Evolutionary conservation across 164 flowering plant genomes (phyloP), one percentile per base, ranked within the genome.

Genomic region (Dillenia suffruticosa): DNA sequence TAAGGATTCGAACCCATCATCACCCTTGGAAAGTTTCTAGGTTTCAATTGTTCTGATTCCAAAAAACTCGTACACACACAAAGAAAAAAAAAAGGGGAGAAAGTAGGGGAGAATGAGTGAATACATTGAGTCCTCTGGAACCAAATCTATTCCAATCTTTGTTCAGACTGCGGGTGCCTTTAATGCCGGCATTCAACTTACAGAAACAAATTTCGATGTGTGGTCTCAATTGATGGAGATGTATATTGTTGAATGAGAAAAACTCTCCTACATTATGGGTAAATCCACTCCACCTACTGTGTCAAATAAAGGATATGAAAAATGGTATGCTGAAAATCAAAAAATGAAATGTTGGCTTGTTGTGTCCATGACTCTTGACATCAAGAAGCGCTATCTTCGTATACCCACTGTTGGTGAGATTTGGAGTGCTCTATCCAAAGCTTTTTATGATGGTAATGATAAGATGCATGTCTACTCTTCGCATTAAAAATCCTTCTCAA

Each of bases 201-300:
- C 10, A 32, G 51, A 56, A 56, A 49, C 17, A 43, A 56, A 56
- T 56, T 56, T 26, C n/a, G 59, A 56, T 56, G 46, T 62, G 2
- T 62, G 59, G 66, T 55, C 66, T 40, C 68, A 64, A 26, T 8
- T 64, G 10, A 64, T 64, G 52, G 68, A 65, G 62, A 57, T 57
- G 62, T 62, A 65, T 65, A 65, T 65, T 57, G 68, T 49, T 43
- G 56, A 58, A 44, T 24, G 50, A 15, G 50, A 58, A 49, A 58
- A 58, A 58, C 46, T 58, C 26, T 58, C 11, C 9, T 58, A 13
- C 16, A 58, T 46, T 44, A 12, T 49, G 45, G 49, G 61, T 6
- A 58, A 15, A 13, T 45, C 49, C 10, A 11, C 16, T 22, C 24
- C 51, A 22, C 51, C 49, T 44, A 11, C 12, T 5, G 49, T 14